Evolutionary conservation across 2,329 filamentous ascomycete genomes (phyloP), one percentile per base, ranked within the genome.

Genomic region (Periglandula ipomoeae): DNA sequence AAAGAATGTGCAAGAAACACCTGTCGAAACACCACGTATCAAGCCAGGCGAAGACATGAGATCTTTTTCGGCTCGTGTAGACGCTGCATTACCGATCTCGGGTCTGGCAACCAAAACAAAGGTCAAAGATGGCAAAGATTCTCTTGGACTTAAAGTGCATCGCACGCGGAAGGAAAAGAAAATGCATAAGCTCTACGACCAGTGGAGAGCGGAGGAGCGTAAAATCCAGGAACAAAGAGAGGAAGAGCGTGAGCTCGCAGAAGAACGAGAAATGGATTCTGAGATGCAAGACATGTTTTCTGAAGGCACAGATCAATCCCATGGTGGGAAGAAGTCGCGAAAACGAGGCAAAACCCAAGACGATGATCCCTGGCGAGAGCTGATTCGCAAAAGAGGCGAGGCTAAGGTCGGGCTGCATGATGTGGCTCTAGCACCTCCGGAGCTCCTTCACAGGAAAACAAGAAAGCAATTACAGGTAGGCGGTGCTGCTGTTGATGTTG

Each of bases 101-200:
- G 83, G 84, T 0, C 73, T 96, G 8, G 73, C 80, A 49, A 81
- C 74, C 54, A 85, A 83, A 59, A 77, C 74, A 0, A 57, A 58
- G 15, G 66, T 74, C 8, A 81, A 75, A 55, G 70, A 74, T 37
- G 81, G 79, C 46, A 83, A 79, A 55, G 82, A 84, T 51, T 76
- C 81, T 6, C 67, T 78, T 30, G 81, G 85, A 0, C 60, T 84
- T 8, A 85, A 88, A 61, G 76, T 82, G 17, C 76, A 79, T 53
- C 75, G 80, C 46, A 96, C 90, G 5, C 85, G 84, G 64, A 93
- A 90, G 60, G 90, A 96, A 69, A 85, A 82, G 63, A 84, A 85
- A 55, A 84, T 96, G 73, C 82, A 83, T 58, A 87, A 87, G 60
- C 75, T 88, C 55, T 88, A 90, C 62, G 83, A 85, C 40, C 87